Base-by-base conservation (phyloP, 495 filamentous ascomycete genomes). In the Terfezia boudieri region DNA sequence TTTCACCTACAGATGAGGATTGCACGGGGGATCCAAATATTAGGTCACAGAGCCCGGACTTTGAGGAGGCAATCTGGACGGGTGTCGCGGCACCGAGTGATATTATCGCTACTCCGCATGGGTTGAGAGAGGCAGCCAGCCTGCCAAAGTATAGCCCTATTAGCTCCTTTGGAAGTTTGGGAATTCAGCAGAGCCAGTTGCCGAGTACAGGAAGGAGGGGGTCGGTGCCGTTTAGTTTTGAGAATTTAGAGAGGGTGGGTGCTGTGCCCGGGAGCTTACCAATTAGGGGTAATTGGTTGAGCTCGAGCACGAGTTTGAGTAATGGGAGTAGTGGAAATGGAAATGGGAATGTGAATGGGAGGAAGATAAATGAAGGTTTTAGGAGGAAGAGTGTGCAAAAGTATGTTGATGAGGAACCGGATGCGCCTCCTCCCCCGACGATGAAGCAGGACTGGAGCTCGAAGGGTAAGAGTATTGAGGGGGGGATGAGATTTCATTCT, bases 1-100 rank as follows among this genome's bases (percentile, higher is more conserved):
- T 64, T 56, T 37, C 46, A 8, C 7, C 49, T n/a, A 50, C 55
- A 49, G 41, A 46, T 8, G 41, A 14, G 41, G 41, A 46, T 20
- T 4, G 12, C 41, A 5, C 41, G 4, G 12, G 14, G 14, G 12
- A 14, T 20, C 14, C 41, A 2, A 14, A 14, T 20, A 20, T 46
- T 14, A 20, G 14, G 8, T 14, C 17, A 20, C 17, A 14, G 41
- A 46, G 41, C 14, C 41, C 41, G 4, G 41, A 14, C 41, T 14
- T 46, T 14, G 41, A 46, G 17, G 41, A 46, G 4, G 41, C 41
- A 20, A 46, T 46, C 8, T 46, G 41, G 41, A 20, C 8, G 41
- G 41, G 41, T 46, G 41, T 46, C 41, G 17, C 41, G 12, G 41
- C 41, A 8, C 41, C 17, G 41, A 14, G 2, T 14, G 17, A 46